These are phyloP conservation scores for Phytophthora macrochlamydospora DNA, from an alignment of 352 stramenopile genomes.

Conservation along the genomic window DNA sequence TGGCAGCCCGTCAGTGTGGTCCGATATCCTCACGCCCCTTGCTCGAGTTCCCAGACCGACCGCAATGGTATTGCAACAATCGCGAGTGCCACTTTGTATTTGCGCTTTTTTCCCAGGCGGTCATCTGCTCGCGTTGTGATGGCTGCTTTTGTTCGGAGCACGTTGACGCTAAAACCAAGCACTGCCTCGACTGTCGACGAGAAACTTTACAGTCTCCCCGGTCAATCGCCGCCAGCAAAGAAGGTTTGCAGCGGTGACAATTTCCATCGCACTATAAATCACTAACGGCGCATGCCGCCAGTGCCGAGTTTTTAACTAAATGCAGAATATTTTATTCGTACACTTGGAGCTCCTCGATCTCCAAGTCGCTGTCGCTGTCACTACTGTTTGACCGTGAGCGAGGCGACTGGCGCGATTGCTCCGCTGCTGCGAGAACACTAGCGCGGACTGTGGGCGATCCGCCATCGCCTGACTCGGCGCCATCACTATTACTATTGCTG, in stretches of 20 bases:
- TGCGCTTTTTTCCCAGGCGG: constrained; percentile 60
- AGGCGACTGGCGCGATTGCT: constrained; percentile 22
- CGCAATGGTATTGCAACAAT: constrained; percentile 80
- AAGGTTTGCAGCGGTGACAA: no score
- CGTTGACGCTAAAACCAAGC: constrained; percentile 43
- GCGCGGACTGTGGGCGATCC: constrained; percentile 15
- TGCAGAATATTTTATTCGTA: constrained; percentile 31
- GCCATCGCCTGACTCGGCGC: constrained; percentile 28
- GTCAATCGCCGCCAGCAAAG: neutral
- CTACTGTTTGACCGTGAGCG: constrained; percentile 30
- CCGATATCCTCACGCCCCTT: constrained; percentile 15
- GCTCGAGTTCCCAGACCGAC: constrained; percentile 63
- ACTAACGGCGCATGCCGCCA: neutral
- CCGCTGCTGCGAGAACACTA: constrained; percentile 30
- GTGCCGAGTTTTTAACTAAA: neutral
- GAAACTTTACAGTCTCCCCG: constrained; percentile 19
- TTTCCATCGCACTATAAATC: no score
- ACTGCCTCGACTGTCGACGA: constrained; percentile 39
- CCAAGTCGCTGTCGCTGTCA: constrained; percentile 31
- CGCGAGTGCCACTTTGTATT: constrained; percentile 66
- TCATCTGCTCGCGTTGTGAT: constrained; percentile 52
- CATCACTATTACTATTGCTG: constrained; percentile 41
- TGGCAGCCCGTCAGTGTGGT: constrained; percentile 5
- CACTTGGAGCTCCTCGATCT: constrained; percentile 37
- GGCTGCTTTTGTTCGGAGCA: constrained; percentile 67